Percentiles rank a stretch among this genome's conserved stretches.
Conservation (phyloP, 352 stramenopile species). For the Globisporangium irregulare region DNA sequence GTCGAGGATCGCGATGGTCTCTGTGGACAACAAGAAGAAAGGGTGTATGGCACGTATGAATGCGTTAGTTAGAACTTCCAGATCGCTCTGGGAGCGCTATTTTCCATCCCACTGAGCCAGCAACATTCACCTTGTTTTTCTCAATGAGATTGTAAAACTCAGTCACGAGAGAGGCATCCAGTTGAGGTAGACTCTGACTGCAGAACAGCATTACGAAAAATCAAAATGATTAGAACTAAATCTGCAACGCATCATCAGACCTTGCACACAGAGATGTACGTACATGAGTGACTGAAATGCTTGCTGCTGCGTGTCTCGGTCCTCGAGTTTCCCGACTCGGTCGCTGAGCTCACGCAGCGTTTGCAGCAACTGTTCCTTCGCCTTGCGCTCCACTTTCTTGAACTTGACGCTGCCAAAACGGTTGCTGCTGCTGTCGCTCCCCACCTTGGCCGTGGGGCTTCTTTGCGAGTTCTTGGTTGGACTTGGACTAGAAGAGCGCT, state of each 20-base stretch:
- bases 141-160: conserved; percentile 49
- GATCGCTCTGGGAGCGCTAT: neutral
- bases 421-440: neutral
- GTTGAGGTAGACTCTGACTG: conserved; percentile 36
- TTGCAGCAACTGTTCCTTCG: conserved; percentile 32
- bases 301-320: conserved; percentile 66
- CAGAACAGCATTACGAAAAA: neutral
- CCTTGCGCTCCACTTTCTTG: conserved; percentile 44
- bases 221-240: neutral
- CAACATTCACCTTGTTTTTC: conserved; percentile 49
- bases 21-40: conserved; percentile 15
- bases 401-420: conserved; percentile 25
- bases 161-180: conserved; percentile 33
- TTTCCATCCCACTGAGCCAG: neutral
- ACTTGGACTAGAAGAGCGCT: neutral
- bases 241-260: neutral
- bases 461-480: neutral
- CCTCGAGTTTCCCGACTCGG: conserved; percentile 55
- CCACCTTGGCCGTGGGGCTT: neutral
- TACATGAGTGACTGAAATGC: conserved; percentile 51
- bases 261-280: neutral
- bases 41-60: too few relatives aligned
- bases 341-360: conserved; percentile 40
- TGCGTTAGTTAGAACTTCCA: neutral
- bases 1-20: conserved; percentile 46